A percentile compares a stretch with the other conserved stretches of the same genome.
phyloP scores from a whole-genome alignment of 139 green algal species.

The Astrephomene gubernaculifera region DNA sequence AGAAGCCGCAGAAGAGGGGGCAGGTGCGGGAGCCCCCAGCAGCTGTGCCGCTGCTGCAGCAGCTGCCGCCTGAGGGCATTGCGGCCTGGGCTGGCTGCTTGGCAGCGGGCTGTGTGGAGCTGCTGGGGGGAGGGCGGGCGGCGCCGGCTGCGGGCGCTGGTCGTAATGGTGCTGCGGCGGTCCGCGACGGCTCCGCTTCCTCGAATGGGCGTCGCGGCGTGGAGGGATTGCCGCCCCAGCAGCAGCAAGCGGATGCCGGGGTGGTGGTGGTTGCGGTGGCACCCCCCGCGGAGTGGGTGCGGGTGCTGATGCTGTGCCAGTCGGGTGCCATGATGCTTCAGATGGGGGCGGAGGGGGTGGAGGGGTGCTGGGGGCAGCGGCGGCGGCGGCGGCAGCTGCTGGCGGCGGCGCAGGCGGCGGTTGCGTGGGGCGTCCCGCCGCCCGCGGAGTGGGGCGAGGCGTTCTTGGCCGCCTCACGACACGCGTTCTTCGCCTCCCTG shows the following conservation, averaged over 20 bases:
- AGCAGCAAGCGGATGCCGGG: neutral
- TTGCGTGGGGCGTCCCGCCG: slow-evolving; percentile 3
- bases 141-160: neutral
- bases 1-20: too few species aligned
- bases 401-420: neutral
- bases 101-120: neutral
- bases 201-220: too few species aligned
- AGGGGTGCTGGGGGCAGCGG: neutral
- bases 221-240: too few species aligned
- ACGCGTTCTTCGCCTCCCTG: neutral
- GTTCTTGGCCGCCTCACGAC: neutral
- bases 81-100: neutral
- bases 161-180: neutral
- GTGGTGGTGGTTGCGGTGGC: neutral
- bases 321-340: neutral
- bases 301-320: neutral
- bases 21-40: too few species aligned
- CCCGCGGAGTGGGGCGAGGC: slow-evolving; percentile 8
- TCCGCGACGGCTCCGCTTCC: too few species aligned
- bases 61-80: slow-evolving; percentile 19
- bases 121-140: neutral
- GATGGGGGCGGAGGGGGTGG: too few species aligned
- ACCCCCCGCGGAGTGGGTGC: slow-evolving; percentile 1
- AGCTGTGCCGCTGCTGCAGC: too few species aligned
- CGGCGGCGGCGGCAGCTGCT: neutral